These are phyloP conservation scores for Fraxinus latifolia DNA, from an alignment of 305 asterid genomes.

Conservation along the genomic window DNA sequence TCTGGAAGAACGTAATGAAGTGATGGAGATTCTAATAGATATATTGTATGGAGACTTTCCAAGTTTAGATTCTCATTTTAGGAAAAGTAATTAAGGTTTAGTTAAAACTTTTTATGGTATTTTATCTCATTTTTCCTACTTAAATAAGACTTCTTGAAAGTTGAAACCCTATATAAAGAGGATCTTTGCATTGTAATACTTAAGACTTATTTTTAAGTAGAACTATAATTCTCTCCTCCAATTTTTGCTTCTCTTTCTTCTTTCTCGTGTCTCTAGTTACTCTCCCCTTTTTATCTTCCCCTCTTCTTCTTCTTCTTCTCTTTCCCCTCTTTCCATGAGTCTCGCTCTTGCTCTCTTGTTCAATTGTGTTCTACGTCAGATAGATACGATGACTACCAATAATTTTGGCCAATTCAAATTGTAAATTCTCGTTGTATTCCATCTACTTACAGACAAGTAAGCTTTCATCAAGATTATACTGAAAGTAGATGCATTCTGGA, in stretches of 20 bases:
- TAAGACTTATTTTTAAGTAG: not conserved
- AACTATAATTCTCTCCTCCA: not conserved
- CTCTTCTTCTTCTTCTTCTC: not conserved
- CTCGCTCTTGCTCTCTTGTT: not conserved
- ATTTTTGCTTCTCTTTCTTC: not conserved
- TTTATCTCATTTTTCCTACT: not conserved
- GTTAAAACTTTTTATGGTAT: not conserved
- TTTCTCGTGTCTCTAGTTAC: not conserved
- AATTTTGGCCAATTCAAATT: not conserved
- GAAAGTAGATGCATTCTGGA: not conserved
- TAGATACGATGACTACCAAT: not conserved
- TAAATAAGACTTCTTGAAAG: not conserved
- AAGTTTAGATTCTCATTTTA: not conserved
- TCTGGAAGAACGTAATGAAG: not conserved
- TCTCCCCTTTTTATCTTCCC: not conserved
- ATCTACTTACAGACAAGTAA: not conserved
- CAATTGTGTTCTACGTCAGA: not conserved
- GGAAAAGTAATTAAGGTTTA: not conserved
- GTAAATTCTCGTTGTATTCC: not conserved
- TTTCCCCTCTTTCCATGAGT: not conserved
- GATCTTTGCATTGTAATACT: not conserved
- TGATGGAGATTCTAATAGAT: not conserved
- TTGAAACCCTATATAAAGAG: not conserved
- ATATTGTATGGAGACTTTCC: not conserved
- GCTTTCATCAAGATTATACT: not conserved